Conservation (phyloP, 1,284 basidiomycete genomes). For the Cutaneotrichosporon dermatis region DNA sequence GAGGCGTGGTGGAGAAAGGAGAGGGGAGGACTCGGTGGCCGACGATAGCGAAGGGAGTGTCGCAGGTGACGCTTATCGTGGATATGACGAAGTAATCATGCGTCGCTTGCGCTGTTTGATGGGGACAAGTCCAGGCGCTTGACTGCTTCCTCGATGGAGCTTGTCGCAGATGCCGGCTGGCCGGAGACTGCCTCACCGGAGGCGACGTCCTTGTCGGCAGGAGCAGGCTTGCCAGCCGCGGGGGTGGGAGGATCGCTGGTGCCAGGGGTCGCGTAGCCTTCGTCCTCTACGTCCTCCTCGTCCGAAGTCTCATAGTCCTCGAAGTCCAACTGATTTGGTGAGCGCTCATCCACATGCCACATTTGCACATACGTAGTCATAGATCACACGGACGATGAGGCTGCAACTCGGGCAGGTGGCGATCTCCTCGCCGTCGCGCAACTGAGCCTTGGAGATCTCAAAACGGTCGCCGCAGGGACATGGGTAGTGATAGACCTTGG, state of each 20-base stretch:
- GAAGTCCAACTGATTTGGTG: constrained; percentile 44
- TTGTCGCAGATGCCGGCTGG: no score
- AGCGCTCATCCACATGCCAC: neutral
- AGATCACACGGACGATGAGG: constrained; percentile 86
- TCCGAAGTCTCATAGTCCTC: constrained; percentile 49
- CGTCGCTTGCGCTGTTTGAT: no score
- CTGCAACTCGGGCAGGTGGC: constrained; percentile 98
- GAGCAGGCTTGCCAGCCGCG: neutral
- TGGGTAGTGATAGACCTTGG: constrained; percentile 86
- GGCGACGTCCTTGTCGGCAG: neutral
- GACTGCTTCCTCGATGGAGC: neutral
- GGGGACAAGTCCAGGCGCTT: neutral
- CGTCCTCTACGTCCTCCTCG: constrained; percentile 27
- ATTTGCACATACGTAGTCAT: constrained; percentile 73
- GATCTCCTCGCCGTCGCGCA: constrained; percentile 86
- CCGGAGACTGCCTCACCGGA: neutral
- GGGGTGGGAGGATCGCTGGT: constrained; percentile 8
- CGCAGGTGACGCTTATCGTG: no score
- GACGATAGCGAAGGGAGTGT: no score
- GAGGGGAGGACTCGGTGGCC: no score
- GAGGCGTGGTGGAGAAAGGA: neutral
- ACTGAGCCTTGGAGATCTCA: constrained; percentile 85
- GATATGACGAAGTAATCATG: no score
- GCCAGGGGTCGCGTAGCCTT: constrained; percentile 9
- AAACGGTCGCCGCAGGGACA: constrained; percentile 98